A percentile compares a stretch with the other conserved stretches of the same genome.
Conservation (phyloP, 345 rosid genomes). For the Kernera saxatilis region DNA sequence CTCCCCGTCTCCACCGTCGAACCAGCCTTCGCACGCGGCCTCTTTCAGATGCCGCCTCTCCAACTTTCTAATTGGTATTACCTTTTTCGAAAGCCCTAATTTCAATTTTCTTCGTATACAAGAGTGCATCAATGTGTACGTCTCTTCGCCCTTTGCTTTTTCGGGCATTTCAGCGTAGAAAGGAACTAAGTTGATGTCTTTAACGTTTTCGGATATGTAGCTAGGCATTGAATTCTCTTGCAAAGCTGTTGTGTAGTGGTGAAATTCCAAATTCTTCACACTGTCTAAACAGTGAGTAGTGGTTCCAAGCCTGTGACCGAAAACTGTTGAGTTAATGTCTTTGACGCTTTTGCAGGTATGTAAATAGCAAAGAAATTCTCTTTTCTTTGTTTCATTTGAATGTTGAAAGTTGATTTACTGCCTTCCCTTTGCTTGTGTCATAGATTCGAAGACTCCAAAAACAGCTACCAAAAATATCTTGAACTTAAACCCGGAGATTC, state of each 20-base stretch:
- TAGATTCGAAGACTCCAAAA: slow-evolving; percentile 82
- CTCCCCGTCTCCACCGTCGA: slow-evolving; percentile 22
- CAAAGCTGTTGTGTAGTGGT: neutral
- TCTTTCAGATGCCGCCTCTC: slow-evolving; percentile 69
- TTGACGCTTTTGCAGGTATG: too few relatives aligned
- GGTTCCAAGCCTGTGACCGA: too few relatives aligned
- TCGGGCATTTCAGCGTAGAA: neutral
- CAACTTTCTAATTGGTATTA: slow-evolving; percentile 51
- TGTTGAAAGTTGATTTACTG: too few relatives aligned
- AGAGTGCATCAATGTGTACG: neutral
- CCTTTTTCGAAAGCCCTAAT: neutral
- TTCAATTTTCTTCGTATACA: neutral
- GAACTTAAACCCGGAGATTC: slow-evolving; percentile 61
- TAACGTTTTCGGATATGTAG: neutral
- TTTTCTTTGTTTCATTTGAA: too few relatives aligned
- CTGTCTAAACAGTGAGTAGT: too few relatives aligned
- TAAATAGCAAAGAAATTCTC: too few relatives aligned
- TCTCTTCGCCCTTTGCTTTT: neutral
- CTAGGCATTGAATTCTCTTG: neutral
- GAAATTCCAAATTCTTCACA: neutral
- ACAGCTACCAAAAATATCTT: slow-evolving; percentile 51
- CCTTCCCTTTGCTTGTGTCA: too few relatives aligned
- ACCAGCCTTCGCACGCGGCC: slow-evolving; percentile 52
- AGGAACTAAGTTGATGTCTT: neutral
- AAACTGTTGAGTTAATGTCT: too few relatives aligned